Base-by-base conservation (phyloP, 2,329 filamentous ascomycete genomes). In the Graphium sp. region DNA sequence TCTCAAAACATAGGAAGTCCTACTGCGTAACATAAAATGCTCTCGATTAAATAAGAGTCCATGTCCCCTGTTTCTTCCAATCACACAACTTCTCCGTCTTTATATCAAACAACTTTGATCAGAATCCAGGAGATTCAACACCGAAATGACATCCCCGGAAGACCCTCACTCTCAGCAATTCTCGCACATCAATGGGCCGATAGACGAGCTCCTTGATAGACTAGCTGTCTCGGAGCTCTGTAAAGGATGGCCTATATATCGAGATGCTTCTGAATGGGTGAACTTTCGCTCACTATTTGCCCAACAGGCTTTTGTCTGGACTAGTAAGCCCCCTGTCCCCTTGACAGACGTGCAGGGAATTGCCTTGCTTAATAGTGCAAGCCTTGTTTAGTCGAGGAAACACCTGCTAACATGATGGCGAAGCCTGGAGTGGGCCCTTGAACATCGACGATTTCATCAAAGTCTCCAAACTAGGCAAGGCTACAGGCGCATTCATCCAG, bases 401-500 rank as follows among this genome's bases (percentile, higher is more conserved):
- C n/a, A n/a, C 7, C 16, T 12, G 5, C 16, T 11, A 23, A 28
- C 24, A 21, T 26, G 19, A 34, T 27, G 5, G 10, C 15, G 9
- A 32, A 63, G 60, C 60, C 27, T 63, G 58, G 60, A 57, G 51
- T 32, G 56, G 35, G 6, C 26, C 30, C 13, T 32, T 25, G 28
- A 20, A 31, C 7, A 43, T 47, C 30, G 42, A 43, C 19, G 38
- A 44, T 30, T 39, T 42, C 30, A 39, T 43, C 15, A 26, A 32
- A 17, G 52, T 58, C 27, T 67, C 62, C 9, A 56, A 64, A 35
- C 43, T 48, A 7, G 62, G 62, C 32, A 64, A 65, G 43, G 47
- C 55, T 15, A 47, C 49, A 7, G 62, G 62, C 12, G 61, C 55
- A 28, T 66, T 65, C 46, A 68, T 68, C 45, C 62, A 65, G 60